These are phyloP conservation scores for Straminergon stramineum DNA, from an alignment of 225 moss, liverwort and hornwort species.

Conservation along the genomic window DNA sequence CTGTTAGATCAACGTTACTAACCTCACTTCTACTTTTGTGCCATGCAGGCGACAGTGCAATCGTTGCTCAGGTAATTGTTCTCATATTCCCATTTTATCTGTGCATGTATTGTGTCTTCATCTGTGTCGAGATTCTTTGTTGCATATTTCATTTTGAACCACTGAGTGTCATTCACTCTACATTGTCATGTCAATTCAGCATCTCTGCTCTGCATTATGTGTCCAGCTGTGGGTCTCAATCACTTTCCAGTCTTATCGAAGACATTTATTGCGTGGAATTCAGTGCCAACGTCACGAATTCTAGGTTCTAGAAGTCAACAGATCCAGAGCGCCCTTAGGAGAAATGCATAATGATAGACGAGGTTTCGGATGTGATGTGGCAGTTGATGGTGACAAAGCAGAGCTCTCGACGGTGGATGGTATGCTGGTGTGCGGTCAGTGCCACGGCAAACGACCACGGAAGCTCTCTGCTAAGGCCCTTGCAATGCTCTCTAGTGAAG, in stretches of 20 bases:
- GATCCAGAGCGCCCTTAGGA: not conserved
- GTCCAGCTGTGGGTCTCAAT: not conserved
- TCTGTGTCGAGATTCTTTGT: not conserved
- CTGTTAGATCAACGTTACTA: not conserved
- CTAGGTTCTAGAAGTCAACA: not conserved
- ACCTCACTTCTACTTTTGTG: not conserved
- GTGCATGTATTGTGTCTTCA: not conserved
- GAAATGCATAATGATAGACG: not conserved
- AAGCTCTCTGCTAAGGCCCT: constrained; percentile 50
- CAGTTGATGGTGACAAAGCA: constrained; percentile 41
- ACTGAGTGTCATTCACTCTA: not conserved
- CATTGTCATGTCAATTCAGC: not conserved
- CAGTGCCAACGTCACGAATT: not conserved
- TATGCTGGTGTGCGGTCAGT: constrained; percentile 42
- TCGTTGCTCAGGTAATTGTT: constrained; percentile 45
- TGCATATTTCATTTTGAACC: not conserved
- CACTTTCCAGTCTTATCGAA: not conserved
- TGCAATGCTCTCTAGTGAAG: constrained; percentile 24
- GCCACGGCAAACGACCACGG: constrained; percentile 43
- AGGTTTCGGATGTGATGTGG: constrained; percentile 7
- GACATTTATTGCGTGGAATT: not conserved
- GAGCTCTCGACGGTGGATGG: constrained; percentile 40
- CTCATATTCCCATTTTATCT: not conserved
- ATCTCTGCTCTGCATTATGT: not conserved
- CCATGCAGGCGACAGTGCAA: constrained; percentile 45